Evolutionary conservation across 371 early-diverging fungal genomes (phyloP).

Genomic region (Mucor indicus): DNA sequence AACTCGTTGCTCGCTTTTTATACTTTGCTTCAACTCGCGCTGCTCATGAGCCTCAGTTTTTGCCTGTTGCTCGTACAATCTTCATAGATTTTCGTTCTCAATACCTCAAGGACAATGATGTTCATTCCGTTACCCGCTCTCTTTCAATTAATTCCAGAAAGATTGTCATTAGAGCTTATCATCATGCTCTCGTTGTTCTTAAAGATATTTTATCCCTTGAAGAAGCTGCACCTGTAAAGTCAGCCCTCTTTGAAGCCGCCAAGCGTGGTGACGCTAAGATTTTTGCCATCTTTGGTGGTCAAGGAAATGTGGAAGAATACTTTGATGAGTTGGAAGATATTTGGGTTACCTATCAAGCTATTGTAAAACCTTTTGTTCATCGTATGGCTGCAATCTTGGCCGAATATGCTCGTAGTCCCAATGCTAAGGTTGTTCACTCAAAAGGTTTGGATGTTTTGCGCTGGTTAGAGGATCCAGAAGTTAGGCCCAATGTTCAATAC

Average conservation of each 20-base stretch:
- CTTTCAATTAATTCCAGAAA: constrained; percentile 52
- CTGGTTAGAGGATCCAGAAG: constrained; percentile 83
- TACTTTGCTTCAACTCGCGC: constrained; percentile 60
- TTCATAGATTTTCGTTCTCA: constrained; percentile 70
- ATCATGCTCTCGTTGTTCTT: constrained; percentile 64
- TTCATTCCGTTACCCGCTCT: constrained; percentile 69
- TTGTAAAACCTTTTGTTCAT: constrained; percentile 71
- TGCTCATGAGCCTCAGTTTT: constrained; percentile 53
- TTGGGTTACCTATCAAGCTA: constrained; percentile 72
- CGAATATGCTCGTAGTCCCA: constrained; percentile 61
- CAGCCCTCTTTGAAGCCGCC: constrained; percentile 61
- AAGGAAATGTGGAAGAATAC: constrained; percentile 91
- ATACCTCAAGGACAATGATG: constrained; percentile 75
- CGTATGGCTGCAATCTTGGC: constrained; percentile 68
- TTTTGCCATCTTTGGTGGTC: constrained; percentile 91
- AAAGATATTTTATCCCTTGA: no score
- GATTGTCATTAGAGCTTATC: constrained; percentile 73
- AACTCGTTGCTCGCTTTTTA: constrained; percentile 70
- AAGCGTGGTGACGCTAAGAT: constrained; percentile 57
- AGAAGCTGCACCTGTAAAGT: constrained; percentile 44
- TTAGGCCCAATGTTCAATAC: constrained; percentile 75
- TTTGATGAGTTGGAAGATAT: constrained; percentile 84
- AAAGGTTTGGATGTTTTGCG: constrained; percentile 78
- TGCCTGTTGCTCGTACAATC: constrained; percentile 68
- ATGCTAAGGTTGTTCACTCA: constrained; percentile 68